A percentile compares a stretch with the other conserved stretches of the same genome.
These are phyloP conservation scores for Apophysomyces ossiformis DNA, from an alignment of 371 early-diverging fungal species.

Conservation along the genomic window DNA sequence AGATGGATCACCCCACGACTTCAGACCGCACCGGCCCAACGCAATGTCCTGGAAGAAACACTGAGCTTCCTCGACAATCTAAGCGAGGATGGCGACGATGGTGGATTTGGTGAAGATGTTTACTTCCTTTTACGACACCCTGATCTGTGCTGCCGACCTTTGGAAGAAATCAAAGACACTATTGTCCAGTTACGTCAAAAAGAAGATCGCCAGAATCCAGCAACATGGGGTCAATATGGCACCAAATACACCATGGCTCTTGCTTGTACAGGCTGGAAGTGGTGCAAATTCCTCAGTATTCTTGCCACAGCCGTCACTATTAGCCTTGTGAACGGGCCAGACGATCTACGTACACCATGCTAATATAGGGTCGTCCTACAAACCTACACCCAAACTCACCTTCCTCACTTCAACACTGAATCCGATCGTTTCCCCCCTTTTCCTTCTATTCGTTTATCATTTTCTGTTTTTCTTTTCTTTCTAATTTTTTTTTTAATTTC, in stretches of 20 bases:
- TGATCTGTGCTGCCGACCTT: slow-evolving; percentile 19
- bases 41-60: slow-evolving; percentile 40
- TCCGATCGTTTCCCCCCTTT: slow-evolving; percentile 4
- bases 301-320: slow-evolving; percentile 58
- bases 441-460: slow-evolving; percentile 7
- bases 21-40: slow-evolving; percentile 16
- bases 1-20: slow-evolving; percentile 5
- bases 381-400: background rate
- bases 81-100: slow-evolving; percentile 20
- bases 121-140: slow-evolving; percentile 23
- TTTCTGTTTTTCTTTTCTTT: slow-evolving; percentile 1
- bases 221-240: slow-evolving; percentile 23
- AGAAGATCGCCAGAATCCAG: background rate
- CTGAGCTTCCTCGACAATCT: slow-evolving; percentile 28
- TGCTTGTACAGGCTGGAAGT: slow-evolving; percentile 45
- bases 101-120: slow-evolving; percentile 24
- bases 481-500: background rate
- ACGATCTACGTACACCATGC: slow-evolving; percentile 28
- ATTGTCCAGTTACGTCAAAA: slow-evolving; percentile 8
- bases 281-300: slow-evolving; percentile 64
- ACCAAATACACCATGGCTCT: slow-evolving; percentile 4
- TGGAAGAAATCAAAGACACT: slow-evolving; percentile 13
- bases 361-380: background rate
- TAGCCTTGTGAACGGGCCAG: slow-evolving; percentile 65
- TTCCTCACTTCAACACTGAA: background rate